phyloP scores from a whole-genome alignment of 2,329 filamentous ascomycete species.

The Penicillium sp. region DNA sequence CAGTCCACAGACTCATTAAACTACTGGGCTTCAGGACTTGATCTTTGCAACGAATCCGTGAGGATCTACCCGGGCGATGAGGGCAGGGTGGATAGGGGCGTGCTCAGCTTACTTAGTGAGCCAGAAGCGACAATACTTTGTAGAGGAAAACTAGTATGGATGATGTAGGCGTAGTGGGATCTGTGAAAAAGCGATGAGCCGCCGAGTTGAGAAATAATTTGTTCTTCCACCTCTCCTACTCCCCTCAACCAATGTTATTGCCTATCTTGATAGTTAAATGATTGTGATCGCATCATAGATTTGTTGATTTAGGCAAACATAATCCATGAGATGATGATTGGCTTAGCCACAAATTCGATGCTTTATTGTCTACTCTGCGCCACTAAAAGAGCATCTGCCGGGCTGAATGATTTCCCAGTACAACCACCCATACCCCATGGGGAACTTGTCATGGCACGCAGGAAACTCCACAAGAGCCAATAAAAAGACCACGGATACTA shows the following conservation, averaged over 20 bases:
- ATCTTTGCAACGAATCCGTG: too few relatives aligned
- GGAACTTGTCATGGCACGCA: not conserved
- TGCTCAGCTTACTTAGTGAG: too few relatives aligned
- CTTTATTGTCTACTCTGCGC: not conserved
- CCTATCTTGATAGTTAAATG: not conserved
- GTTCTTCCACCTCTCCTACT: constrained; percentile 2
- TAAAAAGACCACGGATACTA: not conserved
- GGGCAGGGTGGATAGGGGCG: too few relatives aligned
- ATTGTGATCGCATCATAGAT: not conserved
- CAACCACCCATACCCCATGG: constrained; percentile 5
- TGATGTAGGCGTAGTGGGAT: not conserved
- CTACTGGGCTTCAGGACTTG: too few relatives aligned
- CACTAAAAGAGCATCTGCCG: not conserved
- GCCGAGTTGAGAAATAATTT: constrained; percentile 22
- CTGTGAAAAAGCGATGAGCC: constrained; percentile 15
- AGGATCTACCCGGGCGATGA: too few relatives aligned
- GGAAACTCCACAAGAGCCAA: not conserved
- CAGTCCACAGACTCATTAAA: too few relatives aligned
- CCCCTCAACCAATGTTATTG: not conserved
- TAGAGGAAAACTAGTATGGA: too few relatives aligned
- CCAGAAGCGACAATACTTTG: too few relatives aligned
- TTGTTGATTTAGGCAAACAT: not conserved
- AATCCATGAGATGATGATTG: not conserved
- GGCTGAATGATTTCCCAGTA: constrained; percentile 19
- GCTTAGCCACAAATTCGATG: not conserved